A percentile compares a stretch with the other conserved stretches of the same genome.
Evolutionary conservation across 257 asterid genomes (phyloP).

Genomic region (Nicotiana knightiana): DNA sequence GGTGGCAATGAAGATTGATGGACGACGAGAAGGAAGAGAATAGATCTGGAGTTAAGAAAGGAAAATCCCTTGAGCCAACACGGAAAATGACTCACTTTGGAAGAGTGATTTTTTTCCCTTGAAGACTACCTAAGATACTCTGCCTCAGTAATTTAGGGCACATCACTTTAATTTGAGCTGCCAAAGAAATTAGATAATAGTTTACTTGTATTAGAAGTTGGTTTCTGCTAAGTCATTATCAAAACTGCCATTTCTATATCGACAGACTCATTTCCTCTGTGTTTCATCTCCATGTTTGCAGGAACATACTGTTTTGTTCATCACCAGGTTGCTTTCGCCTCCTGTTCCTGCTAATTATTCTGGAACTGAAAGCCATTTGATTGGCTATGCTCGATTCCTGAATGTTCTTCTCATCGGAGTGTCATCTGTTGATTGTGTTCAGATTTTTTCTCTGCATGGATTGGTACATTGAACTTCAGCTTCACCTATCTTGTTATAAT

Average conservation of each 20-base stretch:
- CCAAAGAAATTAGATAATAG: neutral
- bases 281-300: constrained; percentile 36
- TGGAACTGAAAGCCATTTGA: constrained; percentile 80
- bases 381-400: constrained; percentile 76
- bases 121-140: neutral
- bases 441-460: constrained; percentile 90
- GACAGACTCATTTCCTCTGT: neutral
- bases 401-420: constrained; percentile 83
- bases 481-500: constrained; percentile 1
- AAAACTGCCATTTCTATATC: neutral
- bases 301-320: constrained; percentile 76
- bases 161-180: neutral
- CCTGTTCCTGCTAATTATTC: constrained; percentile 60
- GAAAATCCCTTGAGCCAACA: neutral
- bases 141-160: neutral
- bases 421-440: constrained; percentile 65
- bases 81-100: neutral
- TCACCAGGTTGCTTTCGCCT: constrained; percentile 81
- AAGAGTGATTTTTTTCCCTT: neutral
- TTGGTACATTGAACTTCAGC: constrained; percentile 67
- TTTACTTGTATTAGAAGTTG: neutral
- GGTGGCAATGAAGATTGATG: neutral
- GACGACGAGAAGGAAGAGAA: neutral
- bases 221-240: neutral
- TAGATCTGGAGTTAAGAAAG: neutral